Base-by-base conservation (phyloP, 441 rosid species). In the Bocquillonia castaneifolia region DNA sequence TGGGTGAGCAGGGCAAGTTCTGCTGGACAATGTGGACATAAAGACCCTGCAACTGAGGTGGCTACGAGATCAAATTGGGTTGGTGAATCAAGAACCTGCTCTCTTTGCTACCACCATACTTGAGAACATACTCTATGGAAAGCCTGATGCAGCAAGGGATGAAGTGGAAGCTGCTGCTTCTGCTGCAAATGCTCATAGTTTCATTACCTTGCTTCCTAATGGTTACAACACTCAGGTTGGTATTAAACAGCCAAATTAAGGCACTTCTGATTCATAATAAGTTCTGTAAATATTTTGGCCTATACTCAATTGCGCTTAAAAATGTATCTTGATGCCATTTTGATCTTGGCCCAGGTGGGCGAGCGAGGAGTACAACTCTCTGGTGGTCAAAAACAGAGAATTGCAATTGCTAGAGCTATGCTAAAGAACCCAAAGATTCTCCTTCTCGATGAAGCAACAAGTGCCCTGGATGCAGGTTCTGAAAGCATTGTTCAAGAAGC, bases 401-500 rank as follows among this genome's bases (percentile, higher is more conserved):
- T 93, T 2, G 99, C 99, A 37, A 93, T 93, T 22, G 97, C 97
- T n/a, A 82, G 99, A 72, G 99, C 99, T 2, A 91, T 93, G 97
- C 63, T 93, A 75, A 93, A 93, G 84, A 78, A 93, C 67, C 99
- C 99, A 0, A 93, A 88, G 83, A 86, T 93, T 79, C 88, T 93
- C 44, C 93, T 93, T 61, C 90, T 93, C 3, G 99, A 93, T 76
- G 99, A 93, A 83, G 99, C 99, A 65, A 93, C 99, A 15, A 93
- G 99, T 34, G 99, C 99, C 5, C 99, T 93, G 47, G 99, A 93
- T 72, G 97, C 99, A 34, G 74, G 99, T 74, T 93, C 99, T 4
- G 99, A 91, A 81, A 93, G 90, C 83, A 89, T 93, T 59, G 99
- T 93, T 74, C 99, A 93, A 72, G 99, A 93, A 84, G 97, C 99